These are phyloP conservation scores for Limnanthes douglasii DNA, from an alignment of 345 rosid genomes.

Conservation along the genomic window DNA sequence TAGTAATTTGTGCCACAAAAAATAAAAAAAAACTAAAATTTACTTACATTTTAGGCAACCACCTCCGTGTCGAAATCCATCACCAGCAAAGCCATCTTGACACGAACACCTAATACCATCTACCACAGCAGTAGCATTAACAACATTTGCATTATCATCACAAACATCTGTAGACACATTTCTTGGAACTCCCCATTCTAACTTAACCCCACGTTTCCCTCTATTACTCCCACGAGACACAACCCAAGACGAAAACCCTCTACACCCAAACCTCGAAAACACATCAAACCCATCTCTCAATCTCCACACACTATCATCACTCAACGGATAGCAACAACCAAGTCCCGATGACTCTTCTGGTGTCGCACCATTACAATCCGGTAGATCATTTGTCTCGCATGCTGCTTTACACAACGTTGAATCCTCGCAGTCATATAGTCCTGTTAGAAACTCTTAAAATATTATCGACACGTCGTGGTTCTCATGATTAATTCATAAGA, in stretches of 20 bases:
- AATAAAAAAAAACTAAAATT: background rate
- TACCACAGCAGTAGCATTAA: slow-evolving; percentile 48
- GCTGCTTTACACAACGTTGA: slow-evolving; percentile 57
- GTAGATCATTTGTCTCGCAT: slow-evolving; percentile 51
- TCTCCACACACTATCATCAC: slow-evolving; percentile 55
- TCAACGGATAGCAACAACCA: slow-evolving; percentile 72
- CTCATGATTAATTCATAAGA: no score
- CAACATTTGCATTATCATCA: slow-evolving; percentile 23
- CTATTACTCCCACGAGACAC: slow-evolving; percentile 34
- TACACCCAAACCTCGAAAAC: slow-evolving; percentile 63
- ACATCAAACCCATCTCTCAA: slow-evolving; percentile 43
- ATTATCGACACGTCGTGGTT: no score
- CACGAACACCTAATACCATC: slow-evolving; percentile 61
- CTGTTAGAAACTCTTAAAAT: no score
- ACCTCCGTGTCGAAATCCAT: slow-evolving; percentile 44
- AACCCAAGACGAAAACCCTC: slow-evolving; percentile 72
- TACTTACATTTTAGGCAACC: slow-evolving; percentile 67
- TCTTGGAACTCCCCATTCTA: slow-evolving; percentile 70
- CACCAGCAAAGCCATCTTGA: slow-evolving; percentile 55
- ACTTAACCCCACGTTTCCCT: slow-evolving; percentile 63
- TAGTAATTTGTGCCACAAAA: no score
- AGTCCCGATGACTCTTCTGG: slow-evolving; percentile 15
- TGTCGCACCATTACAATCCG: slow-evolving; percentile 39
- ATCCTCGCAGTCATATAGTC: slow-evolving; percentile 81
- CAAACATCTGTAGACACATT: slow-evolving; percentile 34